phyloP scores from a whole-genome alignment of 768 basidiomycete genomes.

The Amanita muscaria region DNA sequence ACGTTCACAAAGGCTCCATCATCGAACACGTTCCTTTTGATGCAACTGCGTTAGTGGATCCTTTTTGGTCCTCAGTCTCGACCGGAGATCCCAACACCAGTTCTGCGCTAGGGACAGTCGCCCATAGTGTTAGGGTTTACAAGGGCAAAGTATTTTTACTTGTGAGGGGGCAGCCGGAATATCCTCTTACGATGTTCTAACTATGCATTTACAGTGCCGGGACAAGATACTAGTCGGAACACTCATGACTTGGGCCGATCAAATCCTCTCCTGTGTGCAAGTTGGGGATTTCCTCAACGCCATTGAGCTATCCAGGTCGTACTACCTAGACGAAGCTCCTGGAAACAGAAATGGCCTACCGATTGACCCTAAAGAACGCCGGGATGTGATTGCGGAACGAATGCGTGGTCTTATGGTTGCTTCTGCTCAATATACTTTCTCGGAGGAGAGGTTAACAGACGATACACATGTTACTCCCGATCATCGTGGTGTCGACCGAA shows the following conservation, averaged over 20 bases:
- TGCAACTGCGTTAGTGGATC: constrained; percentile 45
- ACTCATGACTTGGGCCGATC: constrained; percentile 91
- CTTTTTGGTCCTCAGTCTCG: constrained; percentile 36
- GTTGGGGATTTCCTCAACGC: constrained; percentile 84
- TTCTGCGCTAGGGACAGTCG: constrained; percentile 38
- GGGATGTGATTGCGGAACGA: constrained; percentile 60
- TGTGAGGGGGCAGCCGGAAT: constrained; percentile 42
- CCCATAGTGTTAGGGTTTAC: constrained; percentile 70
- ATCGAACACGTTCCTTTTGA: constrained; percentile 60
- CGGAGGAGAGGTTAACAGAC: constrained; percentile 90
- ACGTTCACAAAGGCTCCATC: constrained; percentile 43
- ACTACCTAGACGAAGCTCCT: constrained; percentile 71
- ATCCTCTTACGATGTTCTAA: background rate
- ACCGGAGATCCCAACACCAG: constrained; percentile 40
- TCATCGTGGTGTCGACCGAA: constrained; percentile 88
- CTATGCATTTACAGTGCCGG: constrained; percentile 38
- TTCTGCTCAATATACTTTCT: constrained; percentile 85
- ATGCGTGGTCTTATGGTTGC: constrained; percentile 80
- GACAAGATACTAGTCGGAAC: constrained; percentile 72
- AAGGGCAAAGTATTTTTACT: constrained; percentile 89
- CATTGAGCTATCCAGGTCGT: constrained; percentile 76
- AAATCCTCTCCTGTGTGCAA: constrained; percentile 75
- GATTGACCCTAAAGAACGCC: constrained; percentile 46
- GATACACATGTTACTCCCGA: constrained; percentile 74
- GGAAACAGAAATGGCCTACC: constrained; percentile 88